Conservation (phyloP, 2,329 filamentous ascomycete species). For the Aspergillus novofumigatus region DNA sequence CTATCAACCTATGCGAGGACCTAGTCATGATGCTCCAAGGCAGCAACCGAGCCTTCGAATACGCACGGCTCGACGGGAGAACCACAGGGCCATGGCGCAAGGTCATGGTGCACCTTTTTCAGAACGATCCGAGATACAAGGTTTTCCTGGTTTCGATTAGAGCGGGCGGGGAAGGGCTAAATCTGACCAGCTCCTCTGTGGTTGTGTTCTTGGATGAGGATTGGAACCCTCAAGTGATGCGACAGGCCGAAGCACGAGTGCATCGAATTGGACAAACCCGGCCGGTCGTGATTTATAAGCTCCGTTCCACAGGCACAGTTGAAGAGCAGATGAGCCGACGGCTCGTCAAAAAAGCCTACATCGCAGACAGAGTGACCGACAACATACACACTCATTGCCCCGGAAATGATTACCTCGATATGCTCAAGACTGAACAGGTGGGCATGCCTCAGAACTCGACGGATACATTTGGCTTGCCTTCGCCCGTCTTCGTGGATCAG, state of each 20-base stretch:
- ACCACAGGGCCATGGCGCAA: constrained; percentile 49
- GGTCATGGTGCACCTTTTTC: constrained; percentile 52
- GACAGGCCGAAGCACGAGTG: constrained; percentile 53
- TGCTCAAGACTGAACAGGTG: constrained; percentile 51
- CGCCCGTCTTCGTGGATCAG: neutral
- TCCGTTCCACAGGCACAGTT: constrained; percentile 54
- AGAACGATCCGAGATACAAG: constrained; percentile 45
- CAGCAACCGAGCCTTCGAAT: constrained; percentile 40
- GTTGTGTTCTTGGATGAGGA: constrained; percentile 55
- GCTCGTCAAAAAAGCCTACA: constrained; percentile 59
- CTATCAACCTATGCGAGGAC: constrained; percentile 51
- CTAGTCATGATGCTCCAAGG: constrained; percentile 45
- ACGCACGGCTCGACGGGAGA: constrained; percentile 49
- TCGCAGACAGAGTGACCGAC: constrained; percentile 58
- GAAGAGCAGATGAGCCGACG: constrained; percentile 57
- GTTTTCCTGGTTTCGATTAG: constrained; percentile 55
- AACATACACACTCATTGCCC: constrained; percentile 47
- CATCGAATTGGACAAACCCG: constrained; percentile 54
- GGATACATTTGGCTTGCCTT: neutral
- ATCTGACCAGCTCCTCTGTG: constrained; percentile 51
- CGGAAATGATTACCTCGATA: constrained; percentile 50
- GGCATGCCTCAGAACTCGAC: constrained; percentile 31
- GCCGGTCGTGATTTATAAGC: constrained; percentile 53
- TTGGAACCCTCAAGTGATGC: constrained; percentile 52
- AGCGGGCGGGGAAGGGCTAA: constrained; percentile 55